phyloP scores from a whole-genome alignment of 176 grass and related monocot genomes.

The Cenchrus fungigraminus region DNA sequence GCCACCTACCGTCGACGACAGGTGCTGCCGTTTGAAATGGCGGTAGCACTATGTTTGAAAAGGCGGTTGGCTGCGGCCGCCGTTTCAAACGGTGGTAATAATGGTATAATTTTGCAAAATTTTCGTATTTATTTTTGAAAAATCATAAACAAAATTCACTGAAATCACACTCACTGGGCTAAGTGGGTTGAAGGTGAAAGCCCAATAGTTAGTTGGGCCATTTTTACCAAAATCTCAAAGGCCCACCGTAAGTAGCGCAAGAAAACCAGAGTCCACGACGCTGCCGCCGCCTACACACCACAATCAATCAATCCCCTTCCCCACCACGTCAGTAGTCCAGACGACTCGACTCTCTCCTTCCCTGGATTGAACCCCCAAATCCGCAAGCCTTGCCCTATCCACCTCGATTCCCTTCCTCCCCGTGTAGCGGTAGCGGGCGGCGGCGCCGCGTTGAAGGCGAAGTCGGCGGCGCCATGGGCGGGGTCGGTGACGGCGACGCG shows the following conservation, averaged over 20 bases:
- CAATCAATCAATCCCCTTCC: background rate
- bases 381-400: constrained; percentile 24
- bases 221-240: background rate
- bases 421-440: background rate
- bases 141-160: too few species aligned
- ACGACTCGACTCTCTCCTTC: background rate
- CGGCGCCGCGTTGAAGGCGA: background rate
- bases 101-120: too few species aligned
- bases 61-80: too few species aligned
- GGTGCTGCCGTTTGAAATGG: too few species aligned
- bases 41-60: too few species aligned
- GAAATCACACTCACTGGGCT: too few species aligned
- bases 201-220: background rate
- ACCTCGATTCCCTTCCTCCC: constrained; percentile 15
- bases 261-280: background rate
- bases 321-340: background rate
- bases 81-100: too few species aligned
- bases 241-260: background rate
- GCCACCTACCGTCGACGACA: too few species aligned
- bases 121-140: too few species aligned
- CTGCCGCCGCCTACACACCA: background rate
- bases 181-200: background rate
- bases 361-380: constrained; percentile 26
- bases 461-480: constrained; percentile 48
- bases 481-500: constrained; percentile 40